phyloP scores from a whole-genome alignment of 1,284 basidiomycete species.

The Cutaneotrichosporon sp. region DNA sequence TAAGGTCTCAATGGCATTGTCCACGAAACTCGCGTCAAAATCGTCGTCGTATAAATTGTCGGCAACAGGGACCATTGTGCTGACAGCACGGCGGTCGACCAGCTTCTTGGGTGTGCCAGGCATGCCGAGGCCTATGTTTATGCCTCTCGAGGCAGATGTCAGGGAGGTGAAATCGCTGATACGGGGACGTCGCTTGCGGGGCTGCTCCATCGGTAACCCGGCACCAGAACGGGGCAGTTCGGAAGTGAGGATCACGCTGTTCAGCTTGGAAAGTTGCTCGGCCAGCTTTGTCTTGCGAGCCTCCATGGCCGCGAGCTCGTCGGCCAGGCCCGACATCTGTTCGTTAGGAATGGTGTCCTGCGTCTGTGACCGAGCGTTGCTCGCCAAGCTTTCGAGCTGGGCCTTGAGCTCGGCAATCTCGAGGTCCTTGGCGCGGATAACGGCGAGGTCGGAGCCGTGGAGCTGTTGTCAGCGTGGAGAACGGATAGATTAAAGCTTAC shows the following conservation, averaged over 20 bases:
- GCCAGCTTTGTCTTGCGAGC: slow-evolving; percentile 43
- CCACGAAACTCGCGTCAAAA: background rate
- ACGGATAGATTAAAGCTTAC: slow-evolving; percentile 36
- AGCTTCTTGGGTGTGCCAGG: slow-evolving; percentile 25
- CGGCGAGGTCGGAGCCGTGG: slow-evolving; percentile 46
- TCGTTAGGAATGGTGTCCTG: background rate
- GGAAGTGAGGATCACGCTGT: slow-evolving; percentile 50
- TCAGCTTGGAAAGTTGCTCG: slow-evolving; percentile 47
- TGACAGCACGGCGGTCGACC: slow-evolving; percentile 46
- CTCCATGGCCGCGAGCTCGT: slow-evolving; percentile 46
- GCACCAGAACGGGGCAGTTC: slow-evolving; percentile 34
- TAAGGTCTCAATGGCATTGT: slow-evolving; percentile 12
- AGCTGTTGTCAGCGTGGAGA: slow-evolving; percentile 32
- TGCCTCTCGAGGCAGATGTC: slow-evolving; percentile 18
- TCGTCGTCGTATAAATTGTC: slow-evolving; percentile 27
- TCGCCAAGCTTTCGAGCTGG: slow-evolving; percentile 40
- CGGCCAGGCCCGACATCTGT: slow-evolving; percentile 35
- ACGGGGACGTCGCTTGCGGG: slow-evolving; percentile 44
- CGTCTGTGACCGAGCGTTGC: background rate
- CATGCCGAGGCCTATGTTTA: slow-evolving; percentile 37
- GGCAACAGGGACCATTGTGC: slow-evolving; percentile 37
- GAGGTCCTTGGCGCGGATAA: slow-evolving; percentile 54
- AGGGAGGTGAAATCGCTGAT: slow-evolving; percentile 49
- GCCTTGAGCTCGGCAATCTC: slow-evolving; percentile 53
- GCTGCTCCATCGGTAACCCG: slow-evolving; percentile 28